A percentile compares a stretch with the other conserved stretches of the same genome.
Conservation (phyloP, 2,329 filamentous ascomycete genomes). For the Nigrospora sphaerica region DNA sequence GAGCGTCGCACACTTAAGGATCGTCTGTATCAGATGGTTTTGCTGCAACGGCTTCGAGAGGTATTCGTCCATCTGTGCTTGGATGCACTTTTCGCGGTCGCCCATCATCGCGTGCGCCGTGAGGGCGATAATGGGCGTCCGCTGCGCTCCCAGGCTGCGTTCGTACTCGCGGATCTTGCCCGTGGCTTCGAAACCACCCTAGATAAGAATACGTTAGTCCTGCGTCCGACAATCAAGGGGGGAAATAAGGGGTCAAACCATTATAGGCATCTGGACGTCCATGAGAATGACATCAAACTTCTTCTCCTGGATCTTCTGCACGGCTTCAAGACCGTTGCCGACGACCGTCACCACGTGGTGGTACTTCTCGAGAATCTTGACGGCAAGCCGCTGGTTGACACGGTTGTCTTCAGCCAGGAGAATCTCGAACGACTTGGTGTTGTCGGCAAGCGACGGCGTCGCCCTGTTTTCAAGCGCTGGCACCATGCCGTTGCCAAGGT, state of each 20-base stretch:
- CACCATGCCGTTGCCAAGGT: slow-evolving; percentile 92
- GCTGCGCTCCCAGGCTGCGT: slow-evolving; percentile 66
- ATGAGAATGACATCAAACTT: slow-evolving; percentile 96
- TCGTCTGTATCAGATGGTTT: slow-evolving; percentile 95
- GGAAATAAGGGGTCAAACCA: slow-evolving; percentile 51
- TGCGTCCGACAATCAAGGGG: not conserved
- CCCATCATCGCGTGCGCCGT: slow-evolving; percentile 99
- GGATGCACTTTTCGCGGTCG: slow-evolving; percentile 94
- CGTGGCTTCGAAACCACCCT: slow-evolving; percentile 95
- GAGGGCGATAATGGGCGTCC: slow-evolving; percentile 92
- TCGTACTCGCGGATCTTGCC: slow-evolving; percentile 96
- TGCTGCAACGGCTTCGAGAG: slow-evolving; percentile 94
- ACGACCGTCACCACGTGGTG: slow-evolving; percentile 90
- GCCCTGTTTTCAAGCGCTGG: slow-evolving; percentile 90
- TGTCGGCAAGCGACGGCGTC: slow-evolving; percentile 84
- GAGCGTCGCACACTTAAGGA: slow-evolving; percentile 91
- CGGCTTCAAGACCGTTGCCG: slow-evolving; percentile 87
- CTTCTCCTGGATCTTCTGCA: slow-evolving; percentile 85
- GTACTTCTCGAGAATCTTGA: slow-evolving; percentile 96
- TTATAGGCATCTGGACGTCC: slow-evolving; percentile 99
- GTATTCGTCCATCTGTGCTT: slow-evolving; percentile 99
- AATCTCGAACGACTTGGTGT: slow-evolving; percentile 93
- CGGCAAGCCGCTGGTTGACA: slow-evolving; percentile 91
- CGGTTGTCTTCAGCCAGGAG: slow-evolving; percentile 94
- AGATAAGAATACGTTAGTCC: not conserved